These are phyloP conservation scores for Marvania coccoides DNA, from an alignment of 139 green algal species.

Conservation along the genomic window DNA sequence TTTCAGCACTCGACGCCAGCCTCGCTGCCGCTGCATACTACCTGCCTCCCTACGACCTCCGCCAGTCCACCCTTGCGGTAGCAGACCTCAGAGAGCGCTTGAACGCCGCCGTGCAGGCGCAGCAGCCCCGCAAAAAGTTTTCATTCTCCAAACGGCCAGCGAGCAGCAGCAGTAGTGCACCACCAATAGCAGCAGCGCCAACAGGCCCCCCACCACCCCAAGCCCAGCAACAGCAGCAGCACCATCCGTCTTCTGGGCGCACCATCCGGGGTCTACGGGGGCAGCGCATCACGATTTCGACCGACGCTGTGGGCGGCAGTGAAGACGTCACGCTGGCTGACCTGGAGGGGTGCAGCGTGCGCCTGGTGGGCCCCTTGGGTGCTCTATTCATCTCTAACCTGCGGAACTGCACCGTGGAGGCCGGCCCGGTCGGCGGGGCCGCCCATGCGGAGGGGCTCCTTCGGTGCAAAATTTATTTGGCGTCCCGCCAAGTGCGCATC, in stretches of 20 bases:
- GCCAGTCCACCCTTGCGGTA: constrained; percentile 28
- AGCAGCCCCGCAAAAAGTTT: constrained; percentile 59
- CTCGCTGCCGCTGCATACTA: constrained; percentile 61
- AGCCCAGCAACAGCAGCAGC: neutral
- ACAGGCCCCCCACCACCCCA: neutral
- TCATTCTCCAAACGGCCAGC: constrained; percentile 45
- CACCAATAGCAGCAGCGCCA: neutral
- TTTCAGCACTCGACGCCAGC: neutral
- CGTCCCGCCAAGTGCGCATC: constrained; percentile 54
- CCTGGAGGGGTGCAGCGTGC: constrained; percentile 43
- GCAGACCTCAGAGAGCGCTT: constrained; percentile 32
- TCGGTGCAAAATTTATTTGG: constrained; percentile 21
- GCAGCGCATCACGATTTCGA: constrained; percentile 5
- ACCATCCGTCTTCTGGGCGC: neutral
- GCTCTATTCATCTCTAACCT: constrained; percentile 47
- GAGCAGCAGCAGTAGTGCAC: neutral
- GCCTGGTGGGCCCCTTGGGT: constrained; percentile 43
- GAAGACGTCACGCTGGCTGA: constrained; percentile 20
- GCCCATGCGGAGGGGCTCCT: too few relatives aligned
- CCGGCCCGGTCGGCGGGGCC: constrained; percentile 56
- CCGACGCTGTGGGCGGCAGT: neutral
- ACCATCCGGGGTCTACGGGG: constrained; percentile 35
- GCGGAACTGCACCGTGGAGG: constrained; percentile 30
- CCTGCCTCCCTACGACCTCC: constrained; percentile 59
- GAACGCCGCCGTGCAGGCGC: constrained; percentile 20